A percentile compares a stretch with the other conserved stretches of the same genome.
phyloP scores from a whole-genome alignment of 345 rosid genomes.

The Euphorbia lathyris region DNA sequence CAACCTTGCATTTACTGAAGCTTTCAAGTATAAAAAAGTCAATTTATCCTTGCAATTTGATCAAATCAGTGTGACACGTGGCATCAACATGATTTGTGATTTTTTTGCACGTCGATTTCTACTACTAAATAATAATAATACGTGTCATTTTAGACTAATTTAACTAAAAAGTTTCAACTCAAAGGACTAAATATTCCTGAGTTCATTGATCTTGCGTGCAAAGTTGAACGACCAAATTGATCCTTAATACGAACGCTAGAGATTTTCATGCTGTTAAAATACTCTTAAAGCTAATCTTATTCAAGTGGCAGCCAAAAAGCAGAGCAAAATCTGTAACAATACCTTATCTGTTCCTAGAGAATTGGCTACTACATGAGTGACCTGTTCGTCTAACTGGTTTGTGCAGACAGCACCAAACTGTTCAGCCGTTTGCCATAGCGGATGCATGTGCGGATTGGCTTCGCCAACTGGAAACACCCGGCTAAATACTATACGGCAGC shows the following conservation, averaged over 20 bases:
- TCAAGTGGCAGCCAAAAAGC: not conserved
- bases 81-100: no score
- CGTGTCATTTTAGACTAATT: no score
- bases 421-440: constrained; percentile 95
- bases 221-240: no score
- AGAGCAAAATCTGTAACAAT: not conserved
- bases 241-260: not conserved
- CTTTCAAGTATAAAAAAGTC: no score
- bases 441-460: constrained; percentile 90
- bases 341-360: constrained; percentile 98
- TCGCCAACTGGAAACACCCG: constrained; percentile 93
- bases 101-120: no score
- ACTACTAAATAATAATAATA: no score
- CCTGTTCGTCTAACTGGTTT: constrained; percentile 80
- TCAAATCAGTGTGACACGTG: no score
- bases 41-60: no score
- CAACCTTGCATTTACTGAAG: no score
- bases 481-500: constrained; percentile 88
- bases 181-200: not conserved
- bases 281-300: not conserved
- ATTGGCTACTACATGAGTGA: constrained; percentile 95
- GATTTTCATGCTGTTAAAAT: not conserved
- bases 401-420: constrained; percentile 98
- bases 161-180: not conserved
- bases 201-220: no score